Percentiles rank a stretch among this genome's conserved stretches.
Conservation (phyloP, 2,329 filamentous ascomycete species). For the Penicillium concentricum region DNA sequence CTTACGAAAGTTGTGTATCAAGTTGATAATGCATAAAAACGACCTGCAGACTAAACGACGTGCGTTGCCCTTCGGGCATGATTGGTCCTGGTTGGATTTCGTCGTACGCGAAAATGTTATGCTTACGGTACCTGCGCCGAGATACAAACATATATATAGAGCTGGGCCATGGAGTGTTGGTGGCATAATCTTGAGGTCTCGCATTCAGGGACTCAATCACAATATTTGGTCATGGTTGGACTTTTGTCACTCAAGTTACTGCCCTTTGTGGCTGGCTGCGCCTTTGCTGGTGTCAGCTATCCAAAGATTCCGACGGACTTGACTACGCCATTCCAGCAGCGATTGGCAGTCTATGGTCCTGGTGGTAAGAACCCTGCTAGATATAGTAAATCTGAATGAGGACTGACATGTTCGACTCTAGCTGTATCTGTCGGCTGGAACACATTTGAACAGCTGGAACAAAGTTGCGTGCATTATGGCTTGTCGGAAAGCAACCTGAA, state of each 20-base stretch:
- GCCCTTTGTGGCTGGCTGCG: conserved; percentile 18
- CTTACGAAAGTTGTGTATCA: not conserved
- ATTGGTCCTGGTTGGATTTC: not conserved
- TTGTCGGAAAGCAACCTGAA: conserved; percentile 42
- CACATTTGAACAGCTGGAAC: conserved; percentile 50
- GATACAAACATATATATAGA: not conserved
- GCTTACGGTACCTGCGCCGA: not conserved
- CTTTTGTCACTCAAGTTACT: conserved; percentile 13
- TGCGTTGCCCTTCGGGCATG: not conserved
- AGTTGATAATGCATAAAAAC: not conserved
- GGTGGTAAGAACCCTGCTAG: conserved; percentile 41
- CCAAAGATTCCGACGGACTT: conserved; percentile 50
- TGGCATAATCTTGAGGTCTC: not conserved
- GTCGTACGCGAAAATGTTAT: not conserved
- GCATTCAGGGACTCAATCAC: not conserved
- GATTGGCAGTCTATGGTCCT: conserved; percentile 52
- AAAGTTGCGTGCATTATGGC: conserved; percentile 55
- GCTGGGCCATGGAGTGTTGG: not conserved
- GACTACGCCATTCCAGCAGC: conserved; percentile 56
- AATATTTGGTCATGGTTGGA: conserved; percentile 11
- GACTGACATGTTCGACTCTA: conserved; percentile 21
- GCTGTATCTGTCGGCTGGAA: conserved; percentile 58
- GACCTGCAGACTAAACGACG: not conserved
- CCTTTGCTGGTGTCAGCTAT: conserved; percentile 36
- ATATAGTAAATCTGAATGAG: not conserved